Percentiles rank a stretch among this genome's conserved stretches.
phyloP scores from a whole-genome alignment of 2,329 filamentous ascomycete genomes.

The Calonectria montana region DNA sequence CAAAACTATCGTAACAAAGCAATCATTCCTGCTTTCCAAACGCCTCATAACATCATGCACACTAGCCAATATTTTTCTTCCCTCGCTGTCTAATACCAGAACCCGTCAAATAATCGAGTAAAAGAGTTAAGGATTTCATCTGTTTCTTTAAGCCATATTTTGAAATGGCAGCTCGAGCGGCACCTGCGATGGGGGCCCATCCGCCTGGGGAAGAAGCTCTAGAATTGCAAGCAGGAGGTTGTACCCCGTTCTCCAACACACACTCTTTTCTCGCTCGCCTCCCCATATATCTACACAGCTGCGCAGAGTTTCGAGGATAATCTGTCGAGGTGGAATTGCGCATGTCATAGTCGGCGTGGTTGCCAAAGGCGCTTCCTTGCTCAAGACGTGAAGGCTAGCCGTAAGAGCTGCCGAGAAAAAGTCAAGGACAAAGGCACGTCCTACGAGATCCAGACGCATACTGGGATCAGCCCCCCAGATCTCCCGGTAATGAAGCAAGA shows the following conservation, averaged over 20 bases:
- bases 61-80: background rate
- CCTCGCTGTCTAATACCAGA: background rate
- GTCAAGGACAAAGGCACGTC: slow-evolving; percentile 48
- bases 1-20: background rate
- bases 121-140: background rate
- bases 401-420: slow-evolving; percentile 51
- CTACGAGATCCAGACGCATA: slow-evolving; percentile 46
- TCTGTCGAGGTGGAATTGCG: slow-evolving; percentile 48
- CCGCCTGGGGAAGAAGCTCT: slow-evolving; percentile 37
- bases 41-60: slow-evolving; percentile 5
- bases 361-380: slow-evolving; percentile 48
- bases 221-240: slow-evolving; percentile 45
- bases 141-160: background rate
- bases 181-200: background rate
- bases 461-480: slow-evolving; percentile 45
- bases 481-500: slow-evolving; percentile 51
- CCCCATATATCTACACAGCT: slow-evolving; percentile 51
- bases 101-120: background rate
- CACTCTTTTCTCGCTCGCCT: slow-evolving; percentile 49
- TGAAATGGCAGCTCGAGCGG: background rate
- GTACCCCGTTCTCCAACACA: slow-evolving; percentile 50
- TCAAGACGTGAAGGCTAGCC: slow-evolving; percentile 48
- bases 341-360: slow-evolving; percentile 41
- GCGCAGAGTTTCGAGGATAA: slow-evolving; percentile 48
- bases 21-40: background rate